Percentiles rank a stretch among this genome's conserved stretches.
phyloP scores from a whole-genome alignment of 805 yeast genomes.

The Priceomyces melissophilus region DNA sequence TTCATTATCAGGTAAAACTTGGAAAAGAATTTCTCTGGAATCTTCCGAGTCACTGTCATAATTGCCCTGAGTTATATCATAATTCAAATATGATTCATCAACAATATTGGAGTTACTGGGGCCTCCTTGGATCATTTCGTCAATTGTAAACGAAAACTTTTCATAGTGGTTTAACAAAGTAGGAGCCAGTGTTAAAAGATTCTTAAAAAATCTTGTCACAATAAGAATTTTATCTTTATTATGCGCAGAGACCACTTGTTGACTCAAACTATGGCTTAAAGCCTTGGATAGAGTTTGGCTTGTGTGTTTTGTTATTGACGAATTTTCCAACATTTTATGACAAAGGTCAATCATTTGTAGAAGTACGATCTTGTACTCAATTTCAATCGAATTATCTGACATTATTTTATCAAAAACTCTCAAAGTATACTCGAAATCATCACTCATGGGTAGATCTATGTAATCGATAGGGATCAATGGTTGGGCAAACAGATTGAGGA shows the following conservation, averaged over 20 bases:
- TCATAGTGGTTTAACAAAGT: constrained; percentile 16
- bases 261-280: constrained; percentile 54
- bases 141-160: constrained; percentile 8
- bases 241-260: constrained; percentile 36
- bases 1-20: neutral
- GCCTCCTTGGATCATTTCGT: constrained; percentile 15
- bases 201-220: constrained; percentile 52
- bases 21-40: neutral
- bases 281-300: constrained; percentile 41
- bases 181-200: constrained; percentile 51
- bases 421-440: constrained; percentile 43
- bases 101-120: constrained; percentile 1
- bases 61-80: constrained; percentile 30
- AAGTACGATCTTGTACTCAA: constrained; percentile 25
- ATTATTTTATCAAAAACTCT: constrained; percentile 23
- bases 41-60: constrained; percentile 18
- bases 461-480: constrained; percentile 51
- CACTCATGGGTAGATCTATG: constrained; percentile 53
- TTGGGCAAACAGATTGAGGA: constrained; percentile 48
- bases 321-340: constrained; percentile 32
- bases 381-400: constrained; percentile 7
- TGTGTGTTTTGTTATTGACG: constrained; percentile 41
- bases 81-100: constrained; percentile 29
- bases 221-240: constrained; percentile 48
- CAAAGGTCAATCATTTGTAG: constrained; percentile 43